Base-by-base conservation (phyloP, 768 basidiomycete genomes). In the Psilocybe sp. region DNA sequence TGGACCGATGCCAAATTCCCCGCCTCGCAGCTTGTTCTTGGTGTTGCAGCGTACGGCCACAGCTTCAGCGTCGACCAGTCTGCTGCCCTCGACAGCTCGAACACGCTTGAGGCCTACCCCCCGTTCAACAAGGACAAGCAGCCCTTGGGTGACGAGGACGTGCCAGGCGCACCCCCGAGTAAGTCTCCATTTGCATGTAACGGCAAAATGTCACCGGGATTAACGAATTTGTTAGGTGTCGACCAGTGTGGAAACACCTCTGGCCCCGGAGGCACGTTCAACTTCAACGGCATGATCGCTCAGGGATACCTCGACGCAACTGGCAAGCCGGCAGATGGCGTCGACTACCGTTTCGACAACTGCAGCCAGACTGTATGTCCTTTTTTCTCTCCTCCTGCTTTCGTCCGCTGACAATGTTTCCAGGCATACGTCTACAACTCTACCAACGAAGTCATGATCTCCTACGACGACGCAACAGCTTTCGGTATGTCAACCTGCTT, bases 1-100 rank as follows among this genome's bases (percentile, higher is more conserved):
- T 96, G 92, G 94, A 81, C 76, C 0, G 59, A 60, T 0, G 92
- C 93, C 13, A 82, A 82, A 14, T 82, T 97, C 73, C 87, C 92
- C 15, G 71, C 79, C n/a, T 47, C 65, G 19, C 59, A 78, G 71
- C 84, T 94, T 49, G 80, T 87, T n/a, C 81, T 97, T 35, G 94
- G 89, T 37, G 81, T 97, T 0, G 77, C 92, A 1, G 71, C 85
- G 12, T 96, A 91, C 64, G 90, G 89, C 1, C 92, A 92, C 67
- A 81, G 88, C 44, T 93, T 76, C 77, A 56, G 56, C 31, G 87
- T 89, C 20, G 38, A 58, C 11, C 58, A 57, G 11, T 57, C 53
- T 6, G 60, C 64, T 19, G 85, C 86, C 0, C 49, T 80, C 46
- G 50, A 58, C 8, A 49, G 58, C 55, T 37, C 59, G 14, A 56